These are phyloP conservation scores for Fusarium sp. DNA, from an alignment of 2,329 filamentous ascomycete species.

Conservation along the genomic window DNA sequence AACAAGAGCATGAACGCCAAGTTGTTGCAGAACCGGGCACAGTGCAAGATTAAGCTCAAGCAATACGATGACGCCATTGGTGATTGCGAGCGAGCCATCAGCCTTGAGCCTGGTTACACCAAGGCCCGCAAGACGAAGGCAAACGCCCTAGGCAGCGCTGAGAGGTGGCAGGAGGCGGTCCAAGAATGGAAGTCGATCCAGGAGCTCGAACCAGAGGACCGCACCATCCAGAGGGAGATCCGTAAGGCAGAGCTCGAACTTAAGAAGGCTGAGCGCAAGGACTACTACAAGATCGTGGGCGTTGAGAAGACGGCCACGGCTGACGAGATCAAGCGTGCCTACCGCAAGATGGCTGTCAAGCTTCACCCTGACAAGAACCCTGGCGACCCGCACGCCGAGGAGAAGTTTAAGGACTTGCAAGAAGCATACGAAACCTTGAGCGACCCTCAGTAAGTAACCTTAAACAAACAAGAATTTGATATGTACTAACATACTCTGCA, in stretches of 20 bases:
- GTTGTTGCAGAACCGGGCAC: constrained; percentile 92
- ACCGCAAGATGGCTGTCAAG: constrained; percentile 93
- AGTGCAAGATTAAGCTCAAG: constrained; percentile 88
- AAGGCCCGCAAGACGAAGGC: constrained; percentile 97
- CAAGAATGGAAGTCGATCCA: constrained; percentile 90
- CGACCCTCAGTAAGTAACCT: constrained; percentile 85
- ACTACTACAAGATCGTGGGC: constrained; percentile 98
- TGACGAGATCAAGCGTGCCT: constrained; percentile 93
- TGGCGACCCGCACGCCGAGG: constrained; percentile 85
- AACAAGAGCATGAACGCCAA: constrained; percentile 97
- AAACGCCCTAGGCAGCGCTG: constrained; percentile 87
- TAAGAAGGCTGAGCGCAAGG: constrained; percentile 97
- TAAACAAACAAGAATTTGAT: background rate
- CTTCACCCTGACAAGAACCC: constrained; percentile 99
- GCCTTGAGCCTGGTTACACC: constrained; percentile 85
- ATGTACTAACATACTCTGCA: constrained; percentile 60
- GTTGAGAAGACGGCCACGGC: constrained; percentile 89
- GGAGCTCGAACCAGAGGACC: constrained; percentile 87
- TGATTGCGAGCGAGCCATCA: constrained; percentile 88
- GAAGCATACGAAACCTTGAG: constrained; percentile 97
- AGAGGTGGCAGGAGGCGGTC: constrained; percentile 93
- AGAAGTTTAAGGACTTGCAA: constrained; percentile 97
- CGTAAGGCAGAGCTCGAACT: constrained; percentile 93
- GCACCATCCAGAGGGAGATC: constrained; percentile 85
- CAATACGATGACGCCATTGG: constrained; percentile 85